Evolutionary conservation across 1,139 yeast genomes (phyloP).

Genomic region (Taphrina pruni): DNA sequence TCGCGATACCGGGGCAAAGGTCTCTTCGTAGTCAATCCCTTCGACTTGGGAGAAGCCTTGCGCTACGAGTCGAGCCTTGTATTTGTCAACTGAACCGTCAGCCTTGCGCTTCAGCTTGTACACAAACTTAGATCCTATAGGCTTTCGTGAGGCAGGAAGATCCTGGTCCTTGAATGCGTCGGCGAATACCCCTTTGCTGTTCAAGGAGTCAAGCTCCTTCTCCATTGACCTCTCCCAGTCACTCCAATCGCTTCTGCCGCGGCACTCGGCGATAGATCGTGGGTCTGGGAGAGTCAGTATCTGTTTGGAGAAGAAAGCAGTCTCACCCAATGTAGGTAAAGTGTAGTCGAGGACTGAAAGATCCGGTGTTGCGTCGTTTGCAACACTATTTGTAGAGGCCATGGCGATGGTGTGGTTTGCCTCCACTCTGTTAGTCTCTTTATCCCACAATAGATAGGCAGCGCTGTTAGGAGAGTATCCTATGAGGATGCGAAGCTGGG

Average conservation of each 20-base stretch:
- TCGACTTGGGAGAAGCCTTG: conserved; percentile 40
- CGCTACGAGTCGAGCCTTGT: conserved; percentile 43
- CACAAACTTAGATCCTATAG: conserved; percentile 34
- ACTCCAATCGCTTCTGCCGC: neutral
- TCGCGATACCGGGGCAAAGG: conserved; percentile 3
- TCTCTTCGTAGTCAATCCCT: conserved; percentile 7
- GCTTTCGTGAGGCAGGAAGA: neutral
- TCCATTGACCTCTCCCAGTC: conserved; percentile 1
- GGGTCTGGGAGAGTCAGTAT: neutral
- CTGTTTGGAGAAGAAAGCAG: neutral
- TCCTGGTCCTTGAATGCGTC: neutral
- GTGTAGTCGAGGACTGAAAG: neutral
- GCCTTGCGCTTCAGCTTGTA: conserved; percentile 33
- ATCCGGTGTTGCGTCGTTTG: neutral
- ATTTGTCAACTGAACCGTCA: conserved; percentile 36
- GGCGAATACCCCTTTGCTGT: neutral
- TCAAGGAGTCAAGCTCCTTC: conserved; percentile 6
- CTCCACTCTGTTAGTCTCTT: neutral
- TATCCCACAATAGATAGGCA: conserved; percentile 6
- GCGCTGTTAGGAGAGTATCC: conserved; percentile 13
- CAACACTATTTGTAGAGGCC: neutral
- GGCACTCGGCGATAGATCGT: neutral
- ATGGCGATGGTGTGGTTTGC: neutral
- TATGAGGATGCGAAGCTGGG: conserved; percentile 4
- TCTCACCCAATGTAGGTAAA: neutral